Percentiles rank a stretch among this genome's conserved stretches.
phyloP scores from a whole-genome alignment of 371 early-diverging fungal species.

The Lichtheimia ramosa region DNA sequence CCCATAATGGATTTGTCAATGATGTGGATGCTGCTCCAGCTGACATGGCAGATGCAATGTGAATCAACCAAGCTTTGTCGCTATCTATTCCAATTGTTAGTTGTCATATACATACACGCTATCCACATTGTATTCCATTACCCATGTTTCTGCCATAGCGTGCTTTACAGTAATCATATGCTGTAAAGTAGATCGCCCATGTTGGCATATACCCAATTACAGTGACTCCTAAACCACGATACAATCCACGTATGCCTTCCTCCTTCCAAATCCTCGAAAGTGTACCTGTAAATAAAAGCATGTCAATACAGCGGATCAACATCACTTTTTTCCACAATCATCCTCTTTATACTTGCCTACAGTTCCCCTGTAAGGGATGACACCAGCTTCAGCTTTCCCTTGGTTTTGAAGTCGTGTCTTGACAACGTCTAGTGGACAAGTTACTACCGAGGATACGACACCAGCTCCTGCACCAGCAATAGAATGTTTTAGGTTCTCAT shows the following conservation, averaged over 20 bases:
- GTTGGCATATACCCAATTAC: conserved; percentile 88
- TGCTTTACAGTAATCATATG: conserved; percentile 72
- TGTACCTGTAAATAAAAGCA: conserved; percentile 42
- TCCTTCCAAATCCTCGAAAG: conserved; percentile 75
- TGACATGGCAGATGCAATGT: conserved; percentile 83
- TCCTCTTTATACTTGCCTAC: conserved; percentile 25
- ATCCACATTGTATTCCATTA: neutral
- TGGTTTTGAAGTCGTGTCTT: conserved; percentile 95
- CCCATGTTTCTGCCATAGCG: conserved; percentile 15
- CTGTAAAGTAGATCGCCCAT: conserved; percentile 90
- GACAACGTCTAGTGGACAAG: conserved; percentile 93
- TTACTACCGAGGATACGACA: conserved; percentile 77
- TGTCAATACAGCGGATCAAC: neutral
- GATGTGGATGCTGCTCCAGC: conserved; percentile 84
- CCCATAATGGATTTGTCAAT: conserved; percentile 92
- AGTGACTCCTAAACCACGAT: conserved; percentile 88
- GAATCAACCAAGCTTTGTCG: conserved; percentile 62
- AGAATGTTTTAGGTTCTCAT: conserved; percentile 73
- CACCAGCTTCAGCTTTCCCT: conserved; percentile 49
- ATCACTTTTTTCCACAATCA: neutral
- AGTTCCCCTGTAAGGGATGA: conserved; percentile 45
- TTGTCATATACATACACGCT: too few relatives aligned
- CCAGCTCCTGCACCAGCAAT: conserved; percentile 87
- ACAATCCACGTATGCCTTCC: conserved; percentile 89
- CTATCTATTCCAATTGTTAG: too few relatives aligned